Evolutionary conservation across 345 rosid species (phyloP), one percentile per base, ranked within the genome.

Genomic region (Reutealis trisperma): DNA sequence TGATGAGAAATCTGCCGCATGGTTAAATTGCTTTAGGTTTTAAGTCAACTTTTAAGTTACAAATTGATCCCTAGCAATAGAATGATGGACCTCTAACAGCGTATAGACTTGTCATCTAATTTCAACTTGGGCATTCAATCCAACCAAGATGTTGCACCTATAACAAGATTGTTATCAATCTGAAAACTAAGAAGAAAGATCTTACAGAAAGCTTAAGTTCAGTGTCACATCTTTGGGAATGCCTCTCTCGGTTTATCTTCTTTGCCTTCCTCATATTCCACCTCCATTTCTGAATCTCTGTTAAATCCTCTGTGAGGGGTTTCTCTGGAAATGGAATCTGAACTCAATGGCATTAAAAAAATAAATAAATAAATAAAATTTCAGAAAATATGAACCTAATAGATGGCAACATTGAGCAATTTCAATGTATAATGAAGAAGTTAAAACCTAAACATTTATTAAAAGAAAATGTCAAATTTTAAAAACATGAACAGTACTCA

Each of bases 181-280:
- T 62, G 55, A 64, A 68, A 65, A 14, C 32, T 25, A 47, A 55
- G 7, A 76, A 25, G 37, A 21, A 21, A 49, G 49, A 74, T 63
- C 78, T 74, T 78, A 82, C 84, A 24, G 84, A 82, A 70, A 82
- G 84, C 75, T 82, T 82, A 74, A 82, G 78, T 64, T 82, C 84
- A 74, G 76, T 74, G 62, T 82, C 84, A 41, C 84, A 82, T 67
- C 81, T 72, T 71, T 68, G 81, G n/a, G 84, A 74, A 75, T 82
- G 78, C 58, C 81, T 78, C 79, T 82, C 84, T 47, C 77, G 75
- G 49, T 82, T 82, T 70, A 67, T 78, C 63, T 82, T 82, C 75
- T 60, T 74, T 45, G 84, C 84, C 72, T 82, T 78, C 76, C 76
- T 69, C 49, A 49, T 25, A 70, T 27, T 77, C 84, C 74, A 74